Evolutionary conservation across 225 moss, liverwort and hornwort genomes (phyloP).

Genomic region (Sphagnum contortum): DNA sequence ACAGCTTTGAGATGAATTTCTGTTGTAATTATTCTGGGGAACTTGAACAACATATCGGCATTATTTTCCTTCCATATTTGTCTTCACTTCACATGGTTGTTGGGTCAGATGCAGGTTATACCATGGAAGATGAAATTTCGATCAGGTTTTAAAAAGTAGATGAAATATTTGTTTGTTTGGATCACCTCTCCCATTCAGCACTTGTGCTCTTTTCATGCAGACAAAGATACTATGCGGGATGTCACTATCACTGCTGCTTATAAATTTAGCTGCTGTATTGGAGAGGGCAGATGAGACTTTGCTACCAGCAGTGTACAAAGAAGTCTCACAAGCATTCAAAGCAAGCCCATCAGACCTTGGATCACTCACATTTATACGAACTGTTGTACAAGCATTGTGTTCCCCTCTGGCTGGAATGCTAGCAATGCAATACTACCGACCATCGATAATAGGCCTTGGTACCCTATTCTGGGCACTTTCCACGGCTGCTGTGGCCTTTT

Average conservation of each 20-base stretch:
- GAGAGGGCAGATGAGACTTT: conserved; percentile 85
- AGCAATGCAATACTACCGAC: conserved; percentile 86
- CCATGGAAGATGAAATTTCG: no score
- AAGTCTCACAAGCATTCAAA: conserved; percentile 78
- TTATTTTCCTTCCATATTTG: no score
- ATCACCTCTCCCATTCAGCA: no score
- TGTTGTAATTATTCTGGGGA: no score
- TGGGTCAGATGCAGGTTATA: no score
- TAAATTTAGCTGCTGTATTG: conserved; percentile 79
- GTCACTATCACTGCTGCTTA: conserved; percentile 63
- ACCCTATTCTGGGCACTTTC: conserved; percentile 91
- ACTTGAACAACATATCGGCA: no score
- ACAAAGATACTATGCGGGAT: conserved; percentile 54
- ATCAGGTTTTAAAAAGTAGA: no score
- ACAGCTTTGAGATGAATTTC: no score
- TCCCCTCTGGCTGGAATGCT: conserved; percentile 88
- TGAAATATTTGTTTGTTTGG: no score
- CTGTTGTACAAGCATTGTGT: conserved; percentile 71
- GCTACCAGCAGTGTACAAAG: conserved; percentile 94
- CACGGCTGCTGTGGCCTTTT: conserved; percentile 74
- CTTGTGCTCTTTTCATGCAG: conserved; percentile 14
- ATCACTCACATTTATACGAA: conserved; percentile 82
- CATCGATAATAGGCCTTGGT: conserved; percentile 87
- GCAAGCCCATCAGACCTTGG: conserved; percentile 89
- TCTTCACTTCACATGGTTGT: no score